Conservation (phyloP, 495 filamentous ascomycete genomes). For the Podospora comata region DNA sequence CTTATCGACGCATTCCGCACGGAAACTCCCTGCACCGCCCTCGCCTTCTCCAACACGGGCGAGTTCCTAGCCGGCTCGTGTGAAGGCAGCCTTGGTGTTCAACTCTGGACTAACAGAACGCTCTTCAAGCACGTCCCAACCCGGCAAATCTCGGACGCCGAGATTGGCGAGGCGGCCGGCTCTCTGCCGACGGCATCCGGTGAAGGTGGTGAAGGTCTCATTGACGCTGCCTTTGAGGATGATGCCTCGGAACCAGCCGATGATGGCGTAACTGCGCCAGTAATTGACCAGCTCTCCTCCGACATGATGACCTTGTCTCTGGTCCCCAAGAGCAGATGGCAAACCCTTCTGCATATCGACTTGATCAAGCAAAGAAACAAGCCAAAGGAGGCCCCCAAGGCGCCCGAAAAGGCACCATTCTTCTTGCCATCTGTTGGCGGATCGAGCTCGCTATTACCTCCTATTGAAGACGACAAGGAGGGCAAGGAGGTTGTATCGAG, state of each 20-base stretch:
- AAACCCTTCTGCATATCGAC: constrained; percentile 86
- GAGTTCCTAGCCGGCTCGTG: constrained; percentile 90
- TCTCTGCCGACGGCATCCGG: constrained; percentile 71
- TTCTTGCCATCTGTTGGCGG: constrained; percentile 74
- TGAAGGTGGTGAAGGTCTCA: constrained; percentile 65
- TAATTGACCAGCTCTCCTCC: constrained; percentile 69
- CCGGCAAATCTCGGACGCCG: constrained; percentile 70
- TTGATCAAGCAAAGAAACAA: constrained; percentile 90
- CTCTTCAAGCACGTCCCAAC: constrained; percentile 86
- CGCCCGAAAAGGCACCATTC: constrained; percentile 92
- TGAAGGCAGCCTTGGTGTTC: constrained; percentile 79
- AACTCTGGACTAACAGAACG: constrained; percentile 89
- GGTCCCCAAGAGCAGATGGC: constrained; percentile 87
- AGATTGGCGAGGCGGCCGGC: constrained; percentile 61
- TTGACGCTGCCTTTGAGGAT: constrained; percentile 66
- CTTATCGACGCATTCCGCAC: constrained; percentile 85
- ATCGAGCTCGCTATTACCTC: constrained; percentile 24
- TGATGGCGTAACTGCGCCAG: constrained; percentile 45
- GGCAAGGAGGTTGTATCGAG: constrained; percentile 27
- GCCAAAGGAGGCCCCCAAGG: constrained; percentile 85
- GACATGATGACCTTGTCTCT: constrained; percentile 85
- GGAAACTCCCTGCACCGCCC: constrained; percentile 68
- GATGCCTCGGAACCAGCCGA: constrained; percentile 45
- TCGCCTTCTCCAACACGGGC: constrained; percentile 84
- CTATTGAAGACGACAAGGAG: constrained; percentile 19